Conservation (phyloP, 768 basidiomycete species). For the Suillus luteus region DNA sequence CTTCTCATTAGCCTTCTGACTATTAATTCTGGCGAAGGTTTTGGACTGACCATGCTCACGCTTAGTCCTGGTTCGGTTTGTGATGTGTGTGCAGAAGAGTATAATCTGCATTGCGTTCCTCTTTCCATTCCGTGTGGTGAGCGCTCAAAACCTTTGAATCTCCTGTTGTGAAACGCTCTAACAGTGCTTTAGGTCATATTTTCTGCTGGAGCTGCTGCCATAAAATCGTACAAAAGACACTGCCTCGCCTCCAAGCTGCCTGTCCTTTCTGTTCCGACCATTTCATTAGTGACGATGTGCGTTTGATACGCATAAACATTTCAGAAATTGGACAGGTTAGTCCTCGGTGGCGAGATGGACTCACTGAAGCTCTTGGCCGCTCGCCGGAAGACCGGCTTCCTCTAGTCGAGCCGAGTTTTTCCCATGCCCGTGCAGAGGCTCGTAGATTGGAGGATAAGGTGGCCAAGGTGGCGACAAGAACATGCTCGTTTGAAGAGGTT, state of each 20-base stretch:
- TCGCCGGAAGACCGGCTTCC: constrained; percentile 51
- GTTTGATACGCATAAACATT: constrained; percentile 80
- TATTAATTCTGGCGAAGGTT: constrained; percentile 41
- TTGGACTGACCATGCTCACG: constrained; percentile 67
- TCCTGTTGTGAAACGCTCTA: constrained; percentile 4
- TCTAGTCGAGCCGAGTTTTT: constrained; percentile 40
- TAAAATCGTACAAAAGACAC: constrained; percentile 79
- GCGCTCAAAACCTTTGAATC: constrained; percentile 27
- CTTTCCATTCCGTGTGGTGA: constrained; percentile 82
- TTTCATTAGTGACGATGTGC: constrained; percentile 65
- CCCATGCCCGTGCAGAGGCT: constrained; percentile 52
- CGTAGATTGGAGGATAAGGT: constrained; percentile 78
- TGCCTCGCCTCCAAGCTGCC: constrained; percentile 63
- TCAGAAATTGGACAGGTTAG: constrained; percentile 66
- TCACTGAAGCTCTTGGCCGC: constrained; percentile 47
- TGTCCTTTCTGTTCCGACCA: constrained; percentile 86
- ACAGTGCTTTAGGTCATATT: constrained; percentile 61
- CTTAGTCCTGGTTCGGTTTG: constrained; percentile 80
- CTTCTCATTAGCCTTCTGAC: constrained; percentile 41
- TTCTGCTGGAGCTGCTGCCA: constrained; percentile 77
- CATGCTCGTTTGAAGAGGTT: constrained; percentile 86
- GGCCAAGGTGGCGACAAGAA: constrained; percentile 75
- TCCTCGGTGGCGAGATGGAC: constrained; percentile 54
- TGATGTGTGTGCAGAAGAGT: constrained; percentile 91
- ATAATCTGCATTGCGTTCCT: constrained; percentile 68